phyloP scores from a whole-genome alignment of 2,329 filamentous ascomycete species.

The Sordariomycetes sp. region DNA sequence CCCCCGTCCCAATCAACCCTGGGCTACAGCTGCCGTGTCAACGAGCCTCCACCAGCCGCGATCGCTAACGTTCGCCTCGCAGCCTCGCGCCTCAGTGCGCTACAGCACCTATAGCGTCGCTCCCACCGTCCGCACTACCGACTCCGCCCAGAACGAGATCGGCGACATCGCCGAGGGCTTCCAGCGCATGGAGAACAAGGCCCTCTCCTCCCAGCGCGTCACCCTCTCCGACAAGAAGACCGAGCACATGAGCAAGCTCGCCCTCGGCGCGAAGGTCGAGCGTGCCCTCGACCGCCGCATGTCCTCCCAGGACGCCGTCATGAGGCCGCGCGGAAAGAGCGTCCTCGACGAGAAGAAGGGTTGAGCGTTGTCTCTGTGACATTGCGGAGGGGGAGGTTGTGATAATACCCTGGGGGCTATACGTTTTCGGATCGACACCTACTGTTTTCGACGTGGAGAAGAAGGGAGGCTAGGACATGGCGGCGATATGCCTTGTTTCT shows the following conservation, averaged over 20 bases:
- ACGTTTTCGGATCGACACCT: too few relatives aligned
- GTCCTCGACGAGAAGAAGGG: constrained; percentile 19
- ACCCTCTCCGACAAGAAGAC: constrained; percentile 67
- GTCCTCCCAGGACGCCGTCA: constrained; percentile 80
- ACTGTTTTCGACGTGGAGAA: too few relatives aligned
- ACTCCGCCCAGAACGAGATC: constrained; percentile 47
- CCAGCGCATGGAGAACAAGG: constrained; percentile 83
- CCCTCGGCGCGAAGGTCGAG: constrained; percentile 82
- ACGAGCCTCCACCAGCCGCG: constrained; percentile 5
- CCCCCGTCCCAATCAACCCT: constrained; percentile 8
- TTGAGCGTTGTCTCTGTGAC: neutral
- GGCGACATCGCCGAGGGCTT: constrained; percentile 67
- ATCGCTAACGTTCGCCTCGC: constrained; percentile 11
- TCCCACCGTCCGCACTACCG: constrained; percentile 17
- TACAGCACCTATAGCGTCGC: constrained; percentile 54
- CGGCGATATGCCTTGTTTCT: too few relatives aligned
- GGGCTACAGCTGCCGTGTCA: neutral
- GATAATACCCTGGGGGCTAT: neutral
- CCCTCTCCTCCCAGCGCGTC: constrained; percentile 72
- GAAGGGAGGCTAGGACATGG: too few relatives aligned
- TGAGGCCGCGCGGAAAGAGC: constrained; percentile 44
- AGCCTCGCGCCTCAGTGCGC: constrained; percentile 43
- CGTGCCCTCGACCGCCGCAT: constrained; percentile 77
- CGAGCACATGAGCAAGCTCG: constrained; percentile 74
- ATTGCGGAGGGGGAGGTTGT: neutral